Conservation (phyloP, 176 grass and related monocot genomes). For the Phyllostachys edulis region DNA sequence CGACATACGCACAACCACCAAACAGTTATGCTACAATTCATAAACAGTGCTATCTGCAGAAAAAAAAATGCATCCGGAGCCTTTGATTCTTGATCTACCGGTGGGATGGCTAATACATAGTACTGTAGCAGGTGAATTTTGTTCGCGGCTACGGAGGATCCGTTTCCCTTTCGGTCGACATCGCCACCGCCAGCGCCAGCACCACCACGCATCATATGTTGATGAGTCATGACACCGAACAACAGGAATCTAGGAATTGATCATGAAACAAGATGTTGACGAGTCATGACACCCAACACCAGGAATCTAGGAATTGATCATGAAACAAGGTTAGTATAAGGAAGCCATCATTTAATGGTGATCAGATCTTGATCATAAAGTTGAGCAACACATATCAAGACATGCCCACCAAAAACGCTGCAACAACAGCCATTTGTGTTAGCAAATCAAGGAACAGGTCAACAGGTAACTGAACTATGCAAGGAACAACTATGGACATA, state of each 20-base stretch:
- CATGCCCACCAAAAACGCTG: slow-evolving; percentile 19
- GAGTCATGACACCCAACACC: slow-evolving; percentile 18
- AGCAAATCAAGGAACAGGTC: not conserved
- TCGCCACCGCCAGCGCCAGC: slow-evolving; percentile 15
- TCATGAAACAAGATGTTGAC: not conserved
- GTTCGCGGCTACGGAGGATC: too few relatives aligned
- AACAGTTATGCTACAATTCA: too few relatives aligned
- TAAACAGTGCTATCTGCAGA: too few relatives aligned
- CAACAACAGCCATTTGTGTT: not conserved
- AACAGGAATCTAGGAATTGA: not conserved
- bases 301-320: not conserved
- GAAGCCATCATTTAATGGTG: not conserved
- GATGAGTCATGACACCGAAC: slow-evolving; percentile 13
- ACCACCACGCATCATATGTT: not conserved
- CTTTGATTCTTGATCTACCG: too few relatives aligned
- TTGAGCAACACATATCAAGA: not conserved
- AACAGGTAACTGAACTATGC: not conserved
- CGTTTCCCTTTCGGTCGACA: slow-evolving; percentile 15
- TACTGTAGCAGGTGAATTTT: too few relatives aligned
- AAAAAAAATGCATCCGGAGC: too few relatives aligned
- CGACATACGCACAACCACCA: too few relatives aligned
- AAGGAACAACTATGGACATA: slow-evolving; percentile 1
- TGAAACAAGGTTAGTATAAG: not conserved
- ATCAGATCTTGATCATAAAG: not conserved
- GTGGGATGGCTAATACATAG: too few relatives aligned